Evolutionary conservation across 2,329 filamentous ascomycete species (phyloP).

Genomic region (Elsinoe fawcettii): DNA sequence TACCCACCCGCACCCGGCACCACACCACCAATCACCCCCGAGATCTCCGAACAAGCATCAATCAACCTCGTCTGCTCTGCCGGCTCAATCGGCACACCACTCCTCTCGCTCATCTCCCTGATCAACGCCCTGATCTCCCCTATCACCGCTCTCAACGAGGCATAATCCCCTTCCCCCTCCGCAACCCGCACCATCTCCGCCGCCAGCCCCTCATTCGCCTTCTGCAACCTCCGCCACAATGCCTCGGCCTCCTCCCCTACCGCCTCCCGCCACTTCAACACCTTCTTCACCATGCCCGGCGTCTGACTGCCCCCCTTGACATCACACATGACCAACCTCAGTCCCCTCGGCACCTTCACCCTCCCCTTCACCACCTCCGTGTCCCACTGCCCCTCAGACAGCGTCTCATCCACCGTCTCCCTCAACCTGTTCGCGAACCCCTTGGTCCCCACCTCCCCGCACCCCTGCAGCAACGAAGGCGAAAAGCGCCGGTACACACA

Average conservation of each 20-base stretch:
- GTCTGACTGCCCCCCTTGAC: conserved; percentile 92
- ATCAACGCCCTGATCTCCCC: conserved; percentile 52
- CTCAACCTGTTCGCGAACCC: conserved; percentile 62
- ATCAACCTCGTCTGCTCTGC: conserved; percentile 74
- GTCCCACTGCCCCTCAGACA: conserved; percentile 58
- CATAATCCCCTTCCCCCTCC: conserved; percentile 43
- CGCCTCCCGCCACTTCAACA: conserved; percentile 69
- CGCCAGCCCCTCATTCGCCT: conserved; percentile 64
- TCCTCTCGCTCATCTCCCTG: conserved; percentile 64
- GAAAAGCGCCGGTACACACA: conserved; percentile 92
- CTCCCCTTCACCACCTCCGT: conserved; percentile 63
- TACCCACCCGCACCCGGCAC: conserved; percentile 92
- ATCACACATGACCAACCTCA: conserved; percentile 86
- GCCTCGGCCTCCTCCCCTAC: conserved; percentile 56
- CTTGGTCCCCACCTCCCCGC: conserved; percentile 59
- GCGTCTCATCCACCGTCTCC: conserved; percentile 55
- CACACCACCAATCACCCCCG: conserved; percentile 81
- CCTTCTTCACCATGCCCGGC: conserved; percentile 89
- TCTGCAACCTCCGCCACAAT: conserved; percentile 70
- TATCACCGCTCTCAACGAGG: conserved; percentile 47
- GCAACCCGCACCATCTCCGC: conserved; percentile 50
- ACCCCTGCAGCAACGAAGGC: conserved; percentile 58
- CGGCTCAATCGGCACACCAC: conserved; percentile 83
- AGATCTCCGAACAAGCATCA: conserved; percentile 61
- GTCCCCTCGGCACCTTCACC: conserved; percentile 62